phyloP scores from a whole-genome alignment of 768 basidiomycete species.

The Pleurotus djamor region DNA sequence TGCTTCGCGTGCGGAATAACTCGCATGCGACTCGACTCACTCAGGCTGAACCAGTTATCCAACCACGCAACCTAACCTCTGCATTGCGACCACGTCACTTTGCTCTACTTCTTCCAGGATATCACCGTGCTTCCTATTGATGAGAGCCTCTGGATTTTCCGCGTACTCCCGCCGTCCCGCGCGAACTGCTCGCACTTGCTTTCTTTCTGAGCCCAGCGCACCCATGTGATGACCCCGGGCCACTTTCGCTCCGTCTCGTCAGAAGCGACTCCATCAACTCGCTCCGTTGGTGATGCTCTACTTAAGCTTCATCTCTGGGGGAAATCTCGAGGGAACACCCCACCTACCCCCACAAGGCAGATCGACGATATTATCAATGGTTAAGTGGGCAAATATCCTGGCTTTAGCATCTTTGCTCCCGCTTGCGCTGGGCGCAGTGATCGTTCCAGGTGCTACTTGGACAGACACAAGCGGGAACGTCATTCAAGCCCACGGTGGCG shows the following conservation, averaged over 20 bases:
- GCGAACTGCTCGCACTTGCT: not conserved
- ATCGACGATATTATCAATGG: not conserved
- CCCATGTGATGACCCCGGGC: not conserved
- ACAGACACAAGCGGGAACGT: constrained; percentile 57
- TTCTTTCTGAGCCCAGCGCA: no score
- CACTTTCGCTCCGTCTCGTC: not conserved
- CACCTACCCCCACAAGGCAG: no score
- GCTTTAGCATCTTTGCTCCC: constrained; percentile 12
- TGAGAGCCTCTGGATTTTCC: not conserved
- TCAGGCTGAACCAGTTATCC: no score
- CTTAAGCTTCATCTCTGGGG: no score
- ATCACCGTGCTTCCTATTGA: not conserved
- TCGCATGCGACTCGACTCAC: no score
- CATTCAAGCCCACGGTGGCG: constrained; percentile 65
- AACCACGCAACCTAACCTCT: no score
- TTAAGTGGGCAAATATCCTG: constrained; percentile 7
- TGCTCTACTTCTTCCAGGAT: not conserved
- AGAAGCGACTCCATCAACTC: no score
- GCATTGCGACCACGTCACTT: not conserved
- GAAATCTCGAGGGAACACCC: no score
- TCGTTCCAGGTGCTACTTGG: constrained; percentile 64
- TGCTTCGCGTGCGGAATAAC: no score
- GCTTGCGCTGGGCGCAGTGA: constrained; percentile 33
- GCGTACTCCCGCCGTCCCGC: not conserved
- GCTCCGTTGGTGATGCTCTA: not conserved